Base-by-base conservation (phyloP, 2,329 filamentous ascomycete species). In the Paecilomyces formosus region DNA sequence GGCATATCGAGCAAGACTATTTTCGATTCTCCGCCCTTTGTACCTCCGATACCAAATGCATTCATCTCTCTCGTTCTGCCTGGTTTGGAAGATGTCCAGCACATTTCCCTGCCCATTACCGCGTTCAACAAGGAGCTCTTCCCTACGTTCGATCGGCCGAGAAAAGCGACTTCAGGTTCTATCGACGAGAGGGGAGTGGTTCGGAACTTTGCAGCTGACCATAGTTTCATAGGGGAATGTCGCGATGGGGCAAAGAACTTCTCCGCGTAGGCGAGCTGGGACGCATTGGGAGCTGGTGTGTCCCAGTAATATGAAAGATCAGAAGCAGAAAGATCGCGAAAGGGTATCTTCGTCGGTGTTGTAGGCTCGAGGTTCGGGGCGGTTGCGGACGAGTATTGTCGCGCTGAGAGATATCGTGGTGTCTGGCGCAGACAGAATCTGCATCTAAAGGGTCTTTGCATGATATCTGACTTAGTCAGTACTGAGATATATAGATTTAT, bases 61-160 rank as follows among this genome's bases (percentile, higher is more conserved):
- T 88, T 88, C 84, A 89, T 87, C 18, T 82, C 81, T 60, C 78
- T 78, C 5, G 87, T 89, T 53, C 82, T 77, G 0, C 87, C 87
- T 0, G 84, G 84, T 18, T 82, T 83, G 2, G 79, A 81, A 3
- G 81, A 84, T 0, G 84, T 85, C 65, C 79, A 77, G 58, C 83
- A 85, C 13, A 83, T 70, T 15, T 75, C 68, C 62, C 71, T 69
- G 54, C 67, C 78, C 70, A 88, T 79, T 8, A 90, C 73, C 2
- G 84, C 82, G 68, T 90, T 90, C 26, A 90, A 76, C 3, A 90
- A 68, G 1, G 80, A 83, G 57, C 81, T 85, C 73, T 90, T 90
- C 56, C 87, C 87, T 5, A 88, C 87, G 66, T 90, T 90, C 45
- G 82, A 86, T 53, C 87, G 81, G 18, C 87, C 87, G 3, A 90